Base-by-base conservation (phyloP, 2,329 filamentous ascomycete genomes). In the Drechslerella dactyloides region DNA sequence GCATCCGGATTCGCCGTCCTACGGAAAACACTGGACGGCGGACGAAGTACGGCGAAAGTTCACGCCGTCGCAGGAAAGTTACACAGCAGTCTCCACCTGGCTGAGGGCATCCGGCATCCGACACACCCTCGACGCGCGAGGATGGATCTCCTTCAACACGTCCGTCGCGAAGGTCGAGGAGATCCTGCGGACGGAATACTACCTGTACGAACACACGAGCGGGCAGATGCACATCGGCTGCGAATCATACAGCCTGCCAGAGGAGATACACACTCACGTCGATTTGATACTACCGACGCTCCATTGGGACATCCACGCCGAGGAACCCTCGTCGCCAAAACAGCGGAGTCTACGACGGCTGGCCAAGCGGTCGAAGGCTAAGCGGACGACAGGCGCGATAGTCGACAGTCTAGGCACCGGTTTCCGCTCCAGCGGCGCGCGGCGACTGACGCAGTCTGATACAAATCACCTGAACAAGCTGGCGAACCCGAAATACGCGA, bases 1-100 rank as follows among this genome's bases (percentile, higher is more conserved):
- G 1, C 78, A 84, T 74, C 82, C 82, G 1, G 74, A 75, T 10
- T 83, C 82, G 5, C 75, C 79, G 15, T 79, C 80, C 35, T 84
- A 83, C 73, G 82, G 82, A 59, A 80, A 81, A 64, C 82, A 84
- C 77, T 83, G 82, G 81, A 80, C 80, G 4, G 74, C 79, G 1
- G 77, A 81, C 23, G 77, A 83, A 74, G 77, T 84, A 1, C 77
- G 79, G 7, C 78, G 81, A 10, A 81, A 79, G 56, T 84, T 84
- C 77, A 79, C 81, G 7, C 80, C 81, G 5, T 64, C 68, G 0
- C 40, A 72, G 17, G 68, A 72, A 24, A 72, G 68, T 42, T 72
- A 56, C 37, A 50, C n/a, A 11, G 55, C 48, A 24, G 52, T 72
- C 19, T 54, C 68, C 11, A 35, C 17, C 19, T 72, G 68, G 68